A percentile compares a stretch with the other conserved stretches of the same genome.
phyloP scores from a whole-genome alignment of 768 basidiomycete species.

The Mycena galericulata region DNA sequence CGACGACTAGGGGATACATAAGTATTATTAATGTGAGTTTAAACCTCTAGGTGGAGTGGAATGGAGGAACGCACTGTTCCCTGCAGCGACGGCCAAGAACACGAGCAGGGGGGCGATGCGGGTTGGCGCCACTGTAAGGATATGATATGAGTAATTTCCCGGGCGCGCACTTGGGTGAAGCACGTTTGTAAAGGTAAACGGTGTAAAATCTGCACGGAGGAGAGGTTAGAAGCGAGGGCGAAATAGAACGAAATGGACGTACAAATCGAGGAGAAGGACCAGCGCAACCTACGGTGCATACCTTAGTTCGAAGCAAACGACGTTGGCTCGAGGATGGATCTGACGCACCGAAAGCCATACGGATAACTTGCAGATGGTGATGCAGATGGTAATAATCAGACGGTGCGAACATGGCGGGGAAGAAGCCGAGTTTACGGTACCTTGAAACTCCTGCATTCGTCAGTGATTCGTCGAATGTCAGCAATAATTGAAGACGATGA shows the following conservation, averaged over 20 bases:
- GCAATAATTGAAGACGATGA: neutral
- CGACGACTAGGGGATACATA: neutral
- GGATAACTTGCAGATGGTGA: neutral
- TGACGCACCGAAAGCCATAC: conserved; percentile 20
- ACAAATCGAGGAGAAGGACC: conserved; percentile 23
- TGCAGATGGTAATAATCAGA: neutral
- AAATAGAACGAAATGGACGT: neutral
- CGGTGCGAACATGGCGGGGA: neutral
- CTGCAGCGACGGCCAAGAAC: conserved; percentile 6
- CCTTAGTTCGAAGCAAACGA: neutral
- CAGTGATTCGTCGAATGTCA: neutral
- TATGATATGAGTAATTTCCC: neutral
- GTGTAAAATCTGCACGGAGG: conserved; percentile 17
- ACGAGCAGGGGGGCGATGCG: neutral
- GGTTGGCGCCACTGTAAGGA: conserved; percentile 3
- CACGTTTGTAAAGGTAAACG: conserved; percentile 5
- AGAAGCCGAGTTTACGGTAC: neutral
- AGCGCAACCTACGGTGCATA: conserved; percentile 1
- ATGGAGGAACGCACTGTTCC: conserved; percentile 4
- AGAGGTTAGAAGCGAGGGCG: neutral
- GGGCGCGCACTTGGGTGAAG: neutral
- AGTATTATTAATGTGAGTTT: neutral
- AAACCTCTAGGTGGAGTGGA: no score
- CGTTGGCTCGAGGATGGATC: neutral
- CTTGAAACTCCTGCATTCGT: conserved; percentile 23